These are phyloP conservation scores for Neurospora discreta DNA, from an alignment of 495 filamentous ascomycete species.

Conservation along the genomic window DNA sequence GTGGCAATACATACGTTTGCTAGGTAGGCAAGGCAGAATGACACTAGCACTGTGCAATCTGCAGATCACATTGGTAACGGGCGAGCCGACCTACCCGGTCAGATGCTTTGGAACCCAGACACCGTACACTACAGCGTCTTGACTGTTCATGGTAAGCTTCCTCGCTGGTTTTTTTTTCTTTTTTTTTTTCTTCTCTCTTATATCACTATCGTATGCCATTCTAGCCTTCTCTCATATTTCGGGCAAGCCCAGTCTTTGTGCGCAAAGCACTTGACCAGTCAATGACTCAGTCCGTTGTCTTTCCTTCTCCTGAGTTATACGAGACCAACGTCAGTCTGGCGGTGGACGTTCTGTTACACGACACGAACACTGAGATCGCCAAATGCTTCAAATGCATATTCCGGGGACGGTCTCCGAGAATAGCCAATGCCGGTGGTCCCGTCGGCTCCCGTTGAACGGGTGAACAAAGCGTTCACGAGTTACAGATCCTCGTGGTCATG, in stretches of 20 bases:
- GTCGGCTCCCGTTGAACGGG: not conserved
- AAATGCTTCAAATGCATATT: not conserved
- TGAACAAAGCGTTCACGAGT: not conserved
- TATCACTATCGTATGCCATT: not conserved
- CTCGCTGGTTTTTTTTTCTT: not conserved
- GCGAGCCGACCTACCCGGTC: not conserved
- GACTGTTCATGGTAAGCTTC: not conserved
- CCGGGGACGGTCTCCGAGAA: not conserved
- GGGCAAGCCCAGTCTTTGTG: not conserved
- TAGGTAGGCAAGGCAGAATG: not conserved
- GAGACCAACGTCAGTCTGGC: slow-evolving; percentile 10
- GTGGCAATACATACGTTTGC: not conserved
- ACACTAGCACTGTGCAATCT: not conserved
- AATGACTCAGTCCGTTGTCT: not conserved
- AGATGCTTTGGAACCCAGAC: not conserved
- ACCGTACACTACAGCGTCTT: not conserved
- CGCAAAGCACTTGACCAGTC: not conserved
- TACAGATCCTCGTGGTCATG: not conserved
- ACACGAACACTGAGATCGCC: not conserved
- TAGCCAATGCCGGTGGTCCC: not conserved
- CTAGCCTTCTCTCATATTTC: not conserved
- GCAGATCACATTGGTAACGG: not conserved
- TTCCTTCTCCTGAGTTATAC: not conserved
- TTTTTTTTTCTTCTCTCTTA: not conserved
- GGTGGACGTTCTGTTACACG: slow-evolving; percentile 1